A percentile compares a stretch with the other conserved stretches of the same genome.
Evolutionary conservation across 306 rosid species (phyloP).

Genomic region (Psophocarpus tetragonolobus): DNA sequence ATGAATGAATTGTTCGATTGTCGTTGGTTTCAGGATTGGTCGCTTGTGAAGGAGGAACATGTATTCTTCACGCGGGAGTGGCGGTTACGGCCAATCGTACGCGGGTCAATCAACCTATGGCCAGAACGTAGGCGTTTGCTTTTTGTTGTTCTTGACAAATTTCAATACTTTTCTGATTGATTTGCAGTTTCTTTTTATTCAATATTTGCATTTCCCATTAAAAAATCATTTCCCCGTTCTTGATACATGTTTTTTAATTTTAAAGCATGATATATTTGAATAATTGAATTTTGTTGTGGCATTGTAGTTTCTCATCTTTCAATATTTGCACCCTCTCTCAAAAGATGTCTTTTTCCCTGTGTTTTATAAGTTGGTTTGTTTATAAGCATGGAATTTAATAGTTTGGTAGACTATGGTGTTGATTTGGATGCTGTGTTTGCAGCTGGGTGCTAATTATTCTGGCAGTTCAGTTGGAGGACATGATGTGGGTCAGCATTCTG

Average conservation of each 20-base stretch:
- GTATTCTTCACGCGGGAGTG: constrained; percentile 88
- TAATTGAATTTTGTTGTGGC: background rate
- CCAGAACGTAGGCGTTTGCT: constrained; percentile 57
- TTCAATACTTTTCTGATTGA: background rate
- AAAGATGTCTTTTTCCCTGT: background rate
- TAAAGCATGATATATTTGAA: background rate
- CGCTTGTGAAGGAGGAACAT: constrained; percentile 48
- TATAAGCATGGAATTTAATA: background rate
- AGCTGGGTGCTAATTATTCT: constrained; percentile 75
- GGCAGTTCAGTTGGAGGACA: constrained; percentile 81
- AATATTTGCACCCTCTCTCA: background rate
- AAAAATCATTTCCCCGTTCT: background rate
- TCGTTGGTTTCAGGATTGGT: constrained; percentile 29
- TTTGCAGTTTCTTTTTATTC: background rate
- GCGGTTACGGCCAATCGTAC: constrained; percentile 84
- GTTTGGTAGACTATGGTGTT: background rate
- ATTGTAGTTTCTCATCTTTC: background rate
- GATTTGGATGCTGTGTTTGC: constrained; percentile 21
- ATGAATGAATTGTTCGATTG: constrained; percentile 4
- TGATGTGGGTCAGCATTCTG: constrained; percentile 71
- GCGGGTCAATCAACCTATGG: constrained; percentile 82
- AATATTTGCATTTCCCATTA: background rate
- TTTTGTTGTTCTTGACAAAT: background rate
- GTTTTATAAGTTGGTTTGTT: background rate
- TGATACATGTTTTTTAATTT: background rate